Evolutionary conservation across 352 stramenopile species (phyloP), one percentile per base, ranked within the genome.

Genomic region (Pythium periplocum): DNA sequence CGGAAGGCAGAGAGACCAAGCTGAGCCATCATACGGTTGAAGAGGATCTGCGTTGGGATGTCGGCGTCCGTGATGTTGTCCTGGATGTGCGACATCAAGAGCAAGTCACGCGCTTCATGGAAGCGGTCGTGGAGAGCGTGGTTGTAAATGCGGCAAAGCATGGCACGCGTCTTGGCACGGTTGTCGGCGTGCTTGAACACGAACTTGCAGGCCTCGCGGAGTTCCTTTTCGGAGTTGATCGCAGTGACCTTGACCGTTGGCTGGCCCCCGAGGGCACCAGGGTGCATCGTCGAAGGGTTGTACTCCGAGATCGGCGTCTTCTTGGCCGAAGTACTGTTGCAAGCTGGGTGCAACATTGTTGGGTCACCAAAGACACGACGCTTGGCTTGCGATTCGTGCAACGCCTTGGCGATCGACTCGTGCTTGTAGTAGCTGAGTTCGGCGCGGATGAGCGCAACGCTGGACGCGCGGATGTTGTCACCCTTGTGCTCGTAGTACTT

Each of bases 1-100:
- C 96, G 92, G 85, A 99, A 99, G 33, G 97, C 97, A 48, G 87
- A 96, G 47, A 99, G 85, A 48, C 97, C 96, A 47, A 97, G 79
- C 65, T 96, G 83, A 7, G 83, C 87, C 83, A 96, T 95, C 78
- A 90, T 92, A 57, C 89, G 85, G 74, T 99, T 99, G 68, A 98
- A 99, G 61, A 99, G 75, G 58, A 99, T 98, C 83, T 98, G 96
- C 51, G 81, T 99, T 32, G 91, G 80, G 48, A 98, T 91, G 61
- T 98, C 95, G 0, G 80, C 72, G 48, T 88, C 75, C 43, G 76
- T 86, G 72, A 98, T 98, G 41, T 89, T 97, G 61, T 99, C 96
- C 72, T 99, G 96, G 55, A 99, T 90, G 71, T 98, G 94, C 35
- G 86, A 98, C 96, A 99, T 99, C 40, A 99, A 76, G 41, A 99